These are phyloP conservation scores for Mytilinidion resinicola DNA, from an alignment of 495 filamentous ascomycete genomes.

Conservation along the genomic window DNA sequence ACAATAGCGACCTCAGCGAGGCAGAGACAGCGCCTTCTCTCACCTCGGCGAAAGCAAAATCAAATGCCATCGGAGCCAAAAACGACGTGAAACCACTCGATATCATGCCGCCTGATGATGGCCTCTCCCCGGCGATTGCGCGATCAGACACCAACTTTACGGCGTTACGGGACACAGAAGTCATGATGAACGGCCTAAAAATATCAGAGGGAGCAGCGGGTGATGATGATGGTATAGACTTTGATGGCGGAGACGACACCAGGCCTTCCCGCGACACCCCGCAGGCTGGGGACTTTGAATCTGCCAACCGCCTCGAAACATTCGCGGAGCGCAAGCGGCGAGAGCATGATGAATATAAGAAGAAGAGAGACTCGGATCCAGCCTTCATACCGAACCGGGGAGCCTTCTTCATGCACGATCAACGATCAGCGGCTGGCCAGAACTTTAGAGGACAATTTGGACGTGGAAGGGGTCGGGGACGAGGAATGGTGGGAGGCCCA, in stretches of 20 bases:
- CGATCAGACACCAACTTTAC: conserved; percentile 30
- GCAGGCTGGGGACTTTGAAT: conserved; percentile 14
- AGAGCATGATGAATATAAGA: conserved; percentile 86
- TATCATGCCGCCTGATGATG: conserved; percentile 3
- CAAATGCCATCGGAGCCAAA: conserved; percentile 16
- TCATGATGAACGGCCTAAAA: conserved; percentile 80
- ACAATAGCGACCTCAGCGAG: conserved; percentile 70
- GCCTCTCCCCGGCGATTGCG: conserved; percentile 19
- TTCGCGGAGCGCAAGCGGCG: conserved; percentile 64
- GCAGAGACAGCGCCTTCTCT: conserved; percentile 48
- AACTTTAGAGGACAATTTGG: conserved; percentile 72
- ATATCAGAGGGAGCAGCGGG: conserved; percentile 50
- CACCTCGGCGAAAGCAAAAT: conserved; percentile 38
- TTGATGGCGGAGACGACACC: conserved; percentile 48
- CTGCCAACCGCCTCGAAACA: conserved; percentile 38
- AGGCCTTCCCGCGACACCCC: conserved; percentile 32
- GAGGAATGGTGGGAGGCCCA: conserved; percentile 48
- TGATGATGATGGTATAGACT: conserved; percentile 55
- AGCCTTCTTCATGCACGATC: conserved; percentile 95
- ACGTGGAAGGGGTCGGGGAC: conserved; percentile 50
- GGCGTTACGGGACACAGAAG: conserved; percentile 63
- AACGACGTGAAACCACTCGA: conserved; percentile 9
- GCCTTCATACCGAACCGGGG: conserved; percentile 93
- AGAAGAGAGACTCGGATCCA: conserved; percentile 81
- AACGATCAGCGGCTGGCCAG: conserved; percentile 66